Conservation (phyloP, 2,329 filamentous ascomycete genomes). For the Alternaria brassicae region DNA sequence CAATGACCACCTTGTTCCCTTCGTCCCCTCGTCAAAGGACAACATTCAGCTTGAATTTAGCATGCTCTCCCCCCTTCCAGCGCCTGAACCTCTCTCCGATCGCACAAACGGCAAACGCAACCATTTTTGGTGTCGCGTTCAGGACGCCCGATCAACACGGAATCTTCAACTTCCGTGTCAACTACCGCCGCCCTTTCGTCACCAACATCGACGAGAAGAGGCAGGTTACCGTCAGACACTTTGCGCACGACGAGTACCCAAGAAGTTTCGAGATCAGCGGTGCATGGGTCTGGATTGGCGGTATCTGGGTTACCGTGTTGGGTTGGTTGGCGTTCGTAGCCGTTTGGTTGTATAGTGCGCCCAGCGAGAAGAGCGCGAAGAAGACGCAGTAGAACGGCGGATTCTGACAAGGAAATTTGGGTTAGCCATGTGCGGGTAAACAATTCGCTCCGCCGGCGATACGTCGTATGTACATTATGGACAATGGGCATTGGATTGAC, state of each 20-base stretch:
- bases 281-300: constrained; percentile 93
- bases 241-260: constrained; percentile 96
- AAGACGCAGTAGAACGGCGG: constrained; percentile 53
- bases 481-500: constrained; percentile 9
- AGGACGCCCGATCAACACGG: constrained; percentile 94
- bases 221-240: constrained; percentile 92
- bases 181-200: constrained; percentile 95
- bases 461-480: constrained; percentile 24
- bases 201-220: constrained; percentile 91
- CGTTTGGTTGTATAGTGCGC: constrained; percentile 83
- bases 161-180: constrained; percentile 97
- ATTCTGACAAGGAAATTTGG: background rate
- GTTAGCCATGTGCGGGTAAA: constrained; percentile 8
- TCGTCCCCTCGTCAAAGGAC: constrained; percentile 72
- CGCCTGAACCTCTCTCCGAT: constrained; percentile 73
- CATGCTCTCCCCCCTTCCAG: constrained; percentile 96
- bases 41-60: constrained; percentile 92
- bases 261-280: constrained; percentile 88
- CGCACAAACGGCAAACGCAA: constrained; percentile 68
- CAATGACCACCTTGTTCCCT: constrained; percentile 77
- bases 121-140: constrained; percentile 78
- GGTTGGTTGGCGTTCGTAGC: constrained; percentile 87
- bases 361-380: constrained; percentile 59
- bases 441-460: constrained; percentile 15
- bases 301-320: constrained; percentile 80